A percentile compares a stretch with the other conserved stretches of the same genome.
phyloP scores from a whole-genome alignment of 169 alveolate genomes.

The Plasmodium vivax region DNA sequence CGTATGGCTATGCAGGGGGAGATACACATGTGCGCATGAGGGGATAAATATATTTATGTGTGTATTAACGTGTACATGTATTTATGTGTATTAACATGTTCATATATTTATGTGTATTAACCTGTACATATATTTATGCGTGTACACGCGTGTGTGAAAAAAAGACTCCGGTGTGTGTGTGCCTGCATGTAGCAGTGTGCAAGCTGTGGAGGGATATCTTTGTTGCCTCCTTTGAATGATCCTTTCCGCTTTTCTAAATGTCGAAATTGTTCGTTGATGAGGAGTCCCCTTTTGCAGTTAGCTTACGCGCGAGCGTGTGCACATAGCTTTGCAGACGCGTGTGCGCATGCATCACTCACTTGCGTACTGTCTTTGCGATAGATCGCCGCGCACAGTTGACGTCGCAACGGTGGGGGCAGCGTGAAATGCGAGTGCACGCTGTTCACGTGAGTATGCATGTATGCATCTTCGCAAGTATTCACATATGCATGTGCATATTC shows the following conservation, averaged over 20 bases:
- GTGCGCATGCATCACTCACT: neutral
- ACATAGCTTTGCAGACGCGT: neutral
- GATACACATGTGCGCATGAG: neutral
- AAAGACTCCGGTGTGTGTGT: neutral
- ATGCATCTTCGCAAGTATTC: neutral
- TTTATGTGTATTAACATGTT: neutral
- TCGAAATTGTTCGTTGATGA: neutral
- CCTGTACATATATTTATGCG: neutral
- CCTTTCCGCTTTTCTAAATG: neutral
- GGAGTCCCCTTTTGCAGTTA: neutral
- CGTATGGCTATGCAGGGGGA: neutral
- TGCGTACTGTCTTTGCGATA: neutral
- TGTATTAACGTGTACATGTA: neutral
- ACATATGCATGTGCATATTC: slow-evolving; percentile 8
- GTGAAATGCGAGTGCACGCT: slow-evolving; percentile 11
- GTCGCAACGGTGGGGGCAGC: neutral
- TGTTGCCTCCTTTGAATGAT: slow-evolving; percentile 11
- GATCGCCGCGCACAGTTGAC: neutral
- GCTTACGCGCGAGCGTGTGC: neutral
- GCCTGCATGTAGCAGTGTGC: neutral
- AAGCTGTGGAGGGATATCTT: neutral
- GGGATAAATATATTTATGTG: neutral
- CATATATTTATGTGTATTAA: neutral
- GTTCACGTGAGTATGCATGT: neutral
- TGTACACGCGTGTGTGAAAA: neutral